Evolutionary conservation across 306 rosid species (phyloP), one percentile per base, ranked within the genome.

Genomic region (Geum urbanum): DNA sequence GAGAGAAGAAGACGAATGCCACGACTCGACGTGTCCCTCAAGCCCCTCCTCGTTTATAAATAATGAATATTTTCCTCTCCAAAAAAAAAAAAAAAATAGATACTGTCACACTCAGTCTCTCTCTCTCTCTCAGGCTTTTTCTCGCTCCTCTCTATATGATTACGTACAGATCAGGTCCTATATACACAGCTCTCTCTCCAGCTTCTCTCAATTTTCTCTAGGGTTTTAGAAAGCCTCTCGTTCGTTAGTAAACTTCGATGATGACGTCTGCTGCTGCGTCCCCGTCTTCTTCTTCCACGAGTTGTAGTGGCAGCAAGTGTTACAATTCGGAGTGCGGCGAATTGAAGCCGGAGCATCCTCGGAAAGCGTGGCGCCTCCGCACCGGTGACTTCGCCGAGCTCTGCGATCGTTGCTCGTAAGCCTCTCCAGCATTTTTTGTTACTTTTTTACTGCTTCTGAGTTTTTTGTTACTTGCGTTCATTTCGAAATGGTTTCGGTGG

Each of bases 331-430:
- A 86, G 81, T 95, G 99, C 70, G 86, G 89, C 45, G 92, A 95
- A 77, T 81, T 91, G 81, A 89, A 85, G 68, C 79, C 97, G 39
- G 92, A 85, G 57, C 80, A 87, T 54, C 82, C 97, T 12, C 86
- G 88, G 75, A 91, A 89, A 75, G 97, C 96, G 3, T 95, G 99
- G 99, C 90, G 86, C 63, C 91, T 95, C 51, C 91, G 95, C 43
- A 80, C 75, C 39, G 97, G 97, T 20, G 97, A 95, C 73, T 89
- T 70, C 12, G 92, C 95, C 1, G 95, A 91, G 74, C 97, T 95
- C 16, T 95, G 99, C 76, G 92, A 95, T 84, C 89, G 97, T 67
- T 95, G 99, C 97, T 94, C 86, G 99, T 95, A 74, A 73, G 87
- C 49, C 49, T 15, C 45, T 6, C 4, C 22, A 64, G 59, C 54